Base-by-base conservation (phyloP, 768 basidiomycete species). In the Rhizopogon vesiculosus region DNA sequence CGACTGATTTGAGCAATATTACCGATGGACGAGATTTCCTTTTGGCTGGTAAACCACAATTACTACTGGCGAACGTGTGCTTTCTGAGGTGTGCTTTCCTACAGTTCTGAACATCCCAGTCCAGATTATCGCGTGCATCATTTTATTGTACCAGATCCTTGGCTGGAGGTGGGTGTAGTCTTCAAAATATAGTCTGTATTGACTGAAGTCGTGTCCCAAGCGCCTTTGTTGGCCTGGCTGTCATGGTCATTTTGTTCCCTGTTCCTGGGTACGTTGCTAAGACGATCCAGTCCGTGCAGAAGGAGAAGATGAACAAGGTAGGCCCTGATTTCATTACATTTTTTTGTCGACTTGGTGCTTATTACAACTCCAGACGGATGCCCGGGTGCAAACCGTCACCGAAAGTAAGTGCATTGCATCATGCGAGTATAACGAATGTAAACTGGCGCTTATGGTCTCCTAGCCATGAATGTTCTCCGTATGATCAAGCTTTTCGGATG, bases 401-500 rank as follows among this genome's bases (percentile, higher is more conserved):
- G 86, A 87, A 71, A 75, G 83, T 80, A 62, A 61, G 74, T 22
- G 2, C 22, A 22, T 22, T 65, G 53, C 62, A 31, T 22, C 7
- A n/a, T 13, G 31, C 3, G 7, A 13, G 12, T 29, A n/a, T 31
- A 13, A 16, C 5, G 13, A 3, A 13, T 9, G 63, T 60, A 43
- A 46, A n/a, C 42, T 43, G 31, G 51, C 18, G 46, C 35, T 42
- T 25, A 41, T 46, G 51, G 43, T n/a, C 29, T n/a, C 7, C 29
- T 40, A 84, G 84, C 74, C 5, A 72, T 84, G 62, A 78, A 77
- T 53, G 78, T 82, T 18, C 66, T 86, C 13, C 77, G 85, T 16
- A 86, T 87, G 81, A 74, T 87, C 64, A 89, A 89, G 67, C 70
- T 89, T 42, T 88, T 90, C 61, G 87, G 77, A 7, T 80, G 87